Evolutionary conservation across 805 yeast genomes (phyloP), one percentile per base, ranked within the genome.

Genomic region (Wickerhamiella parazyma): DNA sequence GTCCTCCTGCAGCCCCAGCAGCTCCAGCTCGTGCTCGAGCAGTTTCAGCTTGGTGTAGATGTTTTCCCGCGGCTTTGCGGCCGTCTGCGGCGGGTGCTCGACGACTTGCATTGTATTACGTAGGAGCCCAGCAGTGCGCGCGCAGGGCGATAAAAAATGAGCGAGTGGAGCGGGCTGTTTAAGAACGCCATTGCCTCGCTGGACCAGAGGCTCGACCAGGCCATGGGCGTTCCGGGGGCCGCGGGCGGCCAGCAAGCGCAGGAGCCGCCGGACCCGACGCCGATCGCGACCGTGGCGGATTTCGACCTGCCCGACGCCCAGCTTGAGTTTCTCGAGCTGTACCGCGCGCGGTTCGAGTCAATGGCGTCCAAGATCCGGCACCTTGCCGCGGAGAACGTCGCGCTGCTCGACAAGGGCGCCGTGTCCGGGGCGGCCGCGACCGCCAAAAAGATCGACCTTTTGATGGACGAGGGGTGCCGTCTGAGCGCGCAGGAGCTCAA

Each of bases 1-100:
- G 48, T 87, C 96, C 62, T 91, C 99, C 64, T 91, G 98, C 51
- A 91, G 69, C 47, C 73, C 66, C 49, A 91, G 66, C 41, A 91
- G 68, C 54, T 89, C 95, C 56, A 83, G 72, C 59, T 89, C 95
- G 52, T 87, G 85, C 60, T 93, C 94, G 50, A 91, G 71, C 59
- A 77, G 82, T 71, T 91, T 93, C 54, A 89, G 70, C 53, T 73
- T 80, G 52, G 84, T 66, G 64, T 91, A 91, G 31, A 80, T 80
- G 60, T 91, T 97, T 19, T 64, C 60, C 31, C 33, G 39, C 33
- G 28, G 31, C 7, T 28, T 28, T 3, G 31, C 31, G 6, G 16
- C 31, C 16, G 31, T 8, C 31, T 5, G 8, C 24, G 24, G 24
- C 24, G 5, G 24, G 24, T 21, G 24, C 8, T 21, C 24, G 24